phyloP scores from a whole-genome alignment of 148 eudicot species.

The Simmondsia chinensis region DNA sequence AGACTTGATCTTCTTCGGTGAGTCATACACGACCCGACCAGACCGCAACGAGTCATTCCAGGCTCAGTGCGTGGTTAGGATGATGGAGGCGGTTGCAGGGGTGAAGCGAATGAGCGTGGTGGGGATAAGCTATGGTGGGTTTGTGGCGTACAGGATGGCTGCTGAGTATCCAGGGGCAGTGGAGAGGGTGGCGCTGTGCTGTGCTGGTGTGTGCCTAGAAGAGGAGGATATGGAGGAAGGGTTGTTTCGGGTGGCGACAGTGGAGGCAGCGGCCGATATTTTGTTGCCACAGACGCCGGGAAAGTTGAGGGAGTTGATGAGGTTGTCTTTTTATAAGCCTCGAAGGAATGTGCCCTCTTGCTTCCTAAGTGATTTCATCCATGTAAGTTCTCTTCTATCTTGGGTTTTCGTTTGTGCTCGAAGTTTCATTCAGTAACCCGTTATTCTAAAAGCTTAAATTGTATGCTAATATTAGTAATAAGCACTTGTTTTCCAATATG shows the following conservation, averaged over 20 bases:
- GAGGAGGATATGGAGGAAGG: conserved; percentile 37
- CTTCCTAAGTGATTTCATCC: conserved; percentile 43
- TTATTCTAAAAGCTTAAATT: too few species aligned
- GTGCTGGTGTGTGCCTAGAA: conserved; percentile 45
- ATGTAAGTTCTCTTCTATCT: conserved; percentile 32
- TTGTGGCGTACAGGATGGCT: conserved; percentile 48
- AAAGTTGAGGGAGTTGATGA: conserved; percentile 34
- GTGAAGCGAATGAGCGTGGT: conserved; percentile 29
- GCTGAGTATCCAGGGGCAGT: conserved; percentile 33
- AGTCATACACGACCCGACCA: conserved; percentile 33
- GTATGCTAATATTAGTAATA: too few species aligned
- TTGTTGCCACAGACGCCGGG: conserved; percentile 36
- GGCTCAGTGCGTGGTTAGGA: conserved; percentile 31
- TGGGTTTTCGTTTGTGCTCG: background rate
- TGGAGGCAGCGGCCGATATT: conserved; percentile 29
- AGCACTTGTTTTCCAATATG: too few species aligned
- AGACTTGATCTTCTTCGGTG: conserved; percentile 49
- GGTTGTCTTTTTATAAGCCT: conserved; percentile 37
- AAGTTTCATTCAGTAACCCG: too few species aligned
- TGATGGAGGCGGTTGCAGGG: conserved; percentile 18
- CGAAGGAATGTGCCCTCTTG: conserved; percentile 30
- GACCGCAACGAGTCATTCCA: conserved; percentile 44
- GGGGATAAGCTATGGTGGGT: conserved; percentile 59
- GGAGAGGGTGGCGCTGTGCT: conserved; percentile 30
- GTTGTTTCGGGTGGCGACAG: conserved; percentile 29